phyloP scores from a whole-genome alignment of 495 filamentous ascomycete genomes.

The Penicillium coprophilum region DNA sequence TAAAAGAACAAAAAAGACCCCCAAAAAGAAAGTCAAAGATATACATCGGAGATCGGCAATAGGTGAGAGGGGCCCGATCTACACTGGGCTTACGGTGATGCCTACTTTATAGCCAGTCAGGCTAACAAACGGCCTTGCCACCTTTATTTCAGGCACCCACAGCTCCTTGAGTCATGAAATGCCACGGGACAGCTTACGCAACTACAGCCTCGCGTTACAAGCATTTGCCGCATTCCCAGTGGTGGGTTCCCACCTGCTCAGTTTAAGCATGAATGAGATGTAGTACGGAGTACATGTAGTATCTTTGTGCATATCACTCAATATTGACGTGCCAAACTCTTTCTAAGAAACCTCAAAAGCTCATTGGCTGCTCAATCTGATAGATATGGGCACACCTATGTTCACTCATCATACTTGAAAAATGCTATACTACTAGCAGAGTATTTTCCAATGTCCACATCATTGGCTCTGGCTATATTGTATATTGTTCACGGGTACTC shows the following conservation, averaged over 20 bases:
- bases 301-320: not conserved
- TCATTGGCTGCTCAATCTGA: not conserved
- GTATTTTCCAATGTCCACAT: too few species aligned
- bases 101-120: constrained; percentile 16
- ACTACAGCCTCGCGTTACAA: constrained; percentile 3
- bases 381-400: too few species aligned
- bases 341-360: not conserved
- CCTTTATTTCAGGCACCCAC: constrained; percentile 2
- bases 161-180: not conserved
- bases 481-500: too few species aligned
- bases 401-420: too few species aligned
- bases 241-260: not conserved
- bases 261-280: not conserved
- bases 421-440: too few species aligned
- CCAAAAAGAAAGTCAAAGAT: not conserved
- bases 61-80: not conserved
- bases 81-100: constrained; percentile 1
- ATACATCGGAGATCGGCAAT: not conserved
- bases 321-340: not conserved
- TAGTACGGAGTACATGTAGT: not conserved
- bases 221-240: not conserved
- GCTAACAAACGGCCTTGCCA: constrained; percentile 16
- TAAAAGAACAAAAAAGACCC: not conserved
- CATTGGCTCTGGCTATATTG: too few species aligned
- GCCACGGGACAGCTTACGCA: constrained; percentile 14